A percentile compares a stretch with the other conserved stretches of the same genome.
phyloP scores from a whole-genome alignment of 108 stramenopile genomes.

The Nannochloropsis gaditana region DNA sequence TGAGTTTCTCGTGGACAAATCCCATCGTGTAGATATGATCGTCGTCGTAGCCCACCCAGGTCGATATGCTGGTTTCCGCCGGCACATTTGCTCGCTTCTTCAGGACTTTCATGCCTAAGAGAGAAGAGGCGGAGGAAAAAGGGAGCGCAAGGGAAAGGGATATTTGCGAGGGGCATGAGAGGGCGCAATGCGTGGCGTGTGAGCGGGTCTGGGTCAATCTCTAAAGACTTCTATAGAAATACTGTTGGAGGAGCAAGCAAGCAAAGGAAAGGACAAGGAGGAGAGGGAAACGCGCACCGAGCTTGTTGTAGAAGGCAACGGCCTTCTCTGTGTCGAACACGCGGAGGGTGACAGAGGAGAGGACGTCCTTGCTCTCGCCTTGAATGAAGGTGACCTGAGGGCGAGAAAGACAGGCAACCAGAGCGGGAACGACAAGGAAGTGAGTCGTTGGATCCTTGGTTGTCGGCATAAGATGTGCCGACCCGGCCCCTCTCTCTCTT shows the following conservation, averaged over 20 bases:
- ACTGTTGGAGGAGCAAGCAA: not conserved
- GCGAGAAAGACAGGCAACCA: not conserved
- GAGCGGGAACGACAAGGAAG: not conserved
- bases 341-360: not conserved
- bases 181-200: not conserved
- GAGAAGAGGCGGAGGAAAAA: not conserved
- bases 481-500: not conserved
- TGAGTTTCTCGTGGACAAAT: not conserved
- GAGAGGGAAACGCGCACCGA: not conserved
- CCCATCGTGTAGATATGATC: not conserved
- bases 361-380: not conserved
- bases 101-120: not conserved
- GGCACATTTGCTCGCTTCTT: not conserved
- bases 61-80: not conserved
- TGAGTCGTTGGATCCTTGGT: not conserved
- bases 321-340: not conserved
- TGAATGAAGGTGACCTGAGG: not conserved
- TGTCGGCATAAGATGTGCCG: not conserved
- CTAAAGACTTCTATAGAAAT: not conserved
- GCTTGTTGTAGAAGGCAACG: not conserved
- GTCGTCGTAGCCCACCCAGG: not conserved
- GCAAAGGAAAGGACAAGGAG: not conserved
- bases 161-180: not conserved
- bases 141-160: not conserved
- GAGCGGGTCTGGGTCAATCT: not conserved